These are phyloP conservation scores for Pseudogymnoascus sp. DNA, from an alignment of 2,329 filamentous ascomycete genomes.

Conservation along the genomic window DNA sequence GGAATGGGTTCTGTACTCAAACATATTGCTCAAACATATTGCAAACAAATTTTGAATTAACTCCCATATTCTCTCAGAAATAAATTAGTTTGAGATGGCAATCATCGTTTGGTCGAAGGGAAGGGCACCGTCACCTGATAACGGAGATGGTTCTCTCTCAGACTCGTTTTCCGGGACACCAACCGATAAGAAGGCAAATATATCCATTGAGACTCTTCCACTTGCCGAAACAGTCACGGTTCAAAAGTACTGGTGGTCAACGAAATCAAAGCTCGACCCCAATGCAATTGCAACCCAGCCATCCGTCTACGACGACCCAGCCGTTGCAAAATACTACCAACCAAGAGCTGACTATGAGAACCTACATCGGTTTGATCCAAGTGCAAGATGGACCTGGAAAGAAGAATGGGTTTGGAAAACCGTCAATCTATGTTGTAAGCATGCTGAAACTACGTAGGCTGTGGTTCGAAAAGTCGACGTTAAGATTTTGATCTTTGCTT, in stretches of 20 bases:
- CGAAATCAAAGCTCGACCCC: slow-evolving; percentile 16
- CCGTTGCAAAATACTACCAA: slow-evolving; percentile 19
- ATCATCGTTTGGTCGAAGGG: background rate
- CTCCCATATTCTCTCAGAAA: too few relatives aligned
- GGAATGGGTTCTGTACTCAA: background rate
- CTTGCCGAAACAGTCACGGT: slow-evolving; percentile 12
- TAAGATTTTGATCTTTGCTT: slow-evolving; percentile 30
- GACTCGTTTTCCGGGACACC: background rate
- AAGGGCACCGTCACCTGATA: background rate
- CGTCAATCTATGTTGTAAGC: background rate
- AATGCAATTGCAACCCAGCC: slow-evolving; percentile 23
- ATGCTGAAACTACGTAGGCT: slow-evolving; percentile 7
- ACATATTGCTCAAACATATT: background rate
- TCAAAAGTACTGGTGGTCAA: slow-evolving; percentile 23
- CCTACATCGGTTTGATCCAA: slow-evolving; percentile 33
- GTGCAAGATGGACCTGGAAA: slow-evolving; percentile 32
- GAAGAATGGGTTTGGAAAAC: slow-evolving; percentile 25
- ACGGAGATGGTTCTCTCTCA: background rate
- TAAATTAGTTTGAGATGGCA: background rate
- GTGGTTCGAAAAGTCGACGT: slow-evolving; percentile 27
- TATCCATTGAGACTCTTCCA: background rate
- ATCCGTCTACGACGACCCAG: slow-evolving; percentile 23
- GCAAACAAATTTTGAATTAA: background rate
- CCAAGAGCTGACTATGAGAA: slow-evolving; percentile 32
- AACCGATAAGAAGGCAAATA: background rate